These are phyloP conservation scores for Aspergillus pseudoterreus DNA, from an alignment of 2,329 filamentous ascomycete genomes.

Conservation along the genomic window DNA sequence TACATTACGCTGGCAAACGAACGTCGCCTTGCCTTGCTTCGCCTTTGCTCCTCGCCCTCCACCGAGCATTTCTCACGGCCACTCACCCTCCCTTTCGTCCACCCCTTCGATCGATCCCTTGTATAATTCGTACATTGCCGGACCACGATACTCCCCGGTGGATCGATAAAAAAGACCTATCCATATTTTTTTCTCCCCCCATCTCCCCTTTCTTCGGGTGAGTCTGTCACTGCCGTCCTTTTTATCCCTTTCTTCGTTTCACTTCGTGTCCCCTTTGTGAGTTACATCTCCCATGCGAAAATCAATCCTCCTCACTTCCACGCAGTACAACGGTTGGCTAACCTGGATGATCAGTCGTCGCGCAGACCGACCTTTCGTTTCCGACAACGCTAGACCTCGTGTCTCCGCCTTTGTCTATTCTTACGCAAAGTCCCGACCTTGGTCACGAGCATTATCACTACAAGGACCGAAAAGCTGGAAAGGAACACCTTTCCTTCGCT, in stretches of 20 bases:
- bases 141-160: constrained; percentile 20
- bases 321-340: constrained; percentile 4
- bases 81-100: constrained; percentile 21
- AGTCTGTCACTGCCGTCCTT: constrained; percentile 2
- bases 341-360: constrained; percentile 10
- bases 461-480: neutral
- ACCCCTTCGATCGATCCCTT: constrained; percentile 23
- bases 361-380: constrained; percentile 25
- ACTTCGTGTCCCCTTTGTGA: constrained; percentile 1
- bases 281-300: neutral
- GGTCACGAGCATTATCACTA: neutral
- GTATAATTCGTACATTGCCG: constrained; percentile 30
- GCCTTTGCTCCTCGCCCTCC: constrained; percentile 12
- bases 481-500: neutral
- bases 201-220: constrained; percentile 11
- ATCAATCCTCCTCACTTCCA: neutral
- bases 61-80: constrained; percentile 23
- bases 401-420: constrained; percentile 9
- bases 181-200: constrained; percentile 8
- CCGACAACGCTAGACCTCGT: constrained; percentile 27
- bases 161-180: constrained; percentile 14
- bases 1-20: constrained; percentile 32
- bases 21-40: constrained; percentile 35
- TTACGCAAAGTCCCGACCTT: neutral
- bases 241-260: constrained; percentile 14